Conservation (phyloP, 768 basidiomycete species). For the Sarcodon sp. region DNA sequence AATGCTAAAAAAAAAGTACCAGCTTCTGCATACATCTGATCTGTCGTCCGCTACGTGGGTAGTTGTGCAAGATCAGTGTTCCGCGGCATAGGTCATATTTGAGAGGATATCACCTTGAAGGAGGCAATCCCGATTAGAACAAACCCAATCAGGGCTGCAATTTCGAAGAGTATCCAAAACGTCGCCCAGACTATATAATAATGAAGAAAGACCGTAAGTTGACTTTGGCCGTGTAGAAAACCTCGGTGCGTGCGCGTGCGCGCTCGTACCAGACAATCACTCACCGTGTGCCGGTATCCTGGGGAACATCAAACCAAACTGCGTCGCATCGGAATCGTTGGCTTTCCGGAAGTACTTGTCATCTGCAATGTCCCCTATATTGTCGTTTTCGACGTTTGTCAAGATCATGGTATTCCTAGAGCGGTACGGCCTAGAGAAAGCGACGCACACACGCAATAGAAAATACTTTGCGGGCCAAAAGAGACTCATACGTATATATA, state of each 20-base stretch:
- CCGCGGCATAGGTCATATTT: no score
- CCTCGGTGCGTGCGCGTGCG: neutral
- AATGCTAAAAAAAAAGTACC: conserved; percentile 24
- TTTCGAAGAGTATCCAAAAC: conserved; percentile 74
- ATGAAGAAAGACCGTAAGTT: neutral
- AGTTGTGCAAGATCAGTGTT: conserved; percentile 7
- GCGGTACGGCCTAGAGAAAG: neutral
- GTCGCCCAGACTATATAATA: conserved; percentile 61
- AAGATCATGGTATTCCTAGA: neutral
- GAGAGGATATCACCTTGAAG: conserved; percentile 37
- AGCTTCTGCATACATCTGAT: conserved; percentile 61
- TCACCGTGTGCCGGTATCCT: conserved; percentile 58
- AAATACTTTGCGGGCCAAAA: conserved; percentile 32
- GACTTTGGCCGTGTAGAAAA: neutral
- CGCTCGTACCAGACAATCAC: conserved; percentile 8
- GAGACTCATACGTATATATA: conserved; percentile 1
- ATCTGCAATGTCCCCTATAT: conserved; percentile 83
- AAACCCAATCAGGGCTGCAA: conserved; percentile 64
- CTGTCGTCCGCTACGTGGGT: conserved; percentile 24
- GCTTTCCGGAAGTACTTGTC: conserved; percentile 92
- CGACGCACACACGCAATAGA: conserved; percentile 77
- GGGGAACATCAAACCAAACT: conserved; percentile 71
- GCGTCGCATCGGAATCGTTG: conserved; percentile 88
- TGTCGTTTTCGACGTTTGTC: conserved; percentile 2
- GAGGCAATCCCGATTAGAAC: conserved; percentile 68